These are phyloP conservation scores for Helichrysum umbraculigerum DNA, from an alignment of 129 eudicot species.

Conservation along the genomic window DNA sequence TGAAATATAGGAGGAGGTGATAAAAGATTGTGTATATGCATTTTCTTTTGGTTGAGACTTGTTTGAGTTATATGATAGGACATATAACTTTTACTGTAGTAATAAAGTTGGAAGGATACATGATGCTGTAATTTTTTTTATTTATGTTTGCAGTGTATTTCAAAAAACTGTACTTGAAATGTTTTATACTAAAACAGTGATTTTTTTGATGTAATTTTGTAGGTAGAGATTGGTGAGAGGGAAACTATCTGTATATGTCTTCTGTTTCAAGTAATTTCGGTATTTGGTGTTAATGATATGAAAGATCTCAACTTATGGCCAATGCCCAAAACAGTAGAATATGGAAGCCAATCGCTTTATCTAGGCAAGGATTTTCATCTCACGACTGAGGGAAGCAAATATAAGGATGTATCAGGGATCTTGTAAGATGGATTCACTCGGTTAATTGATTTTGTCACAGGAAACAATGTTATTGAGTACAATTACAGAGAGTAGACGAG, in stretches of 20 bases:
- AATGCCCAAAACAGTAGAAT: conserved; percentile 67
- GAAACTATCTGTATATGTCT: conserved; percentile 41
- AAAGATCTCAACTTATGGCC: conserved; percentile 86
- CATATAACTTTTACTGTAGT: too few relatives aligned
- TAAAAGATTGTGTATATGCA: too few relatives aligned
- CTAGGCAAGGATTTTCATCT: conserved; percentile 61
- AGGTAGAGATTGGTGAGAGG: conserved; percentile 31
- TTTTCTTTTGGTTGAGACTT: too few relatives aligned
- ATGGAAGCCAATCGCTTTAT: conserved; percentile 48
- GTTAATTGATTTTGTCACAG: conserved; percentile 49
- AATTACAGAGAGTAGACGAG: conserved; percentile 35
- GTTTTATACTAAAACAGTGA: background rate
- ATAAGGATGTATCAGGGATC: conserved; percentile 59
- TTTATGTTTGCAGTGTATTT: too few relatives aligned
- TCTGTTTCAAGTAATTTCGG: conserved; percentile 41
- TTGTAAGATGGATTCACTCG: conserved; percentile 78
- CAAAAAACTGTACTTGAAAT: conserved; percentile 4
- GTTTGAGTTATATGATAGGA: too few relatives aligned
- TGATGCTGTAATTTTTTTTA: too few relatives aligned
- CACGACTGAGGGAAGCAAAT: conserved; percentile 62
- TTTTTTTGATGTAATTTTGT: conserved; percentile 13
- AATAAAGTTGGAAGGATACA: too few relatives aligned
- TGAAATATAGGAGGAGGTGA: background rate
- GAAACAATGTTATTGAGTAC: conserved; percentile 61
- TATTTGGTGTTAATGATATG: conserved; percentile 44